These are phyloP conservation scores for Eimeria sp. DNA, from an alignment of 169 alveolate species.

Conservation along the genomic window DNA sequence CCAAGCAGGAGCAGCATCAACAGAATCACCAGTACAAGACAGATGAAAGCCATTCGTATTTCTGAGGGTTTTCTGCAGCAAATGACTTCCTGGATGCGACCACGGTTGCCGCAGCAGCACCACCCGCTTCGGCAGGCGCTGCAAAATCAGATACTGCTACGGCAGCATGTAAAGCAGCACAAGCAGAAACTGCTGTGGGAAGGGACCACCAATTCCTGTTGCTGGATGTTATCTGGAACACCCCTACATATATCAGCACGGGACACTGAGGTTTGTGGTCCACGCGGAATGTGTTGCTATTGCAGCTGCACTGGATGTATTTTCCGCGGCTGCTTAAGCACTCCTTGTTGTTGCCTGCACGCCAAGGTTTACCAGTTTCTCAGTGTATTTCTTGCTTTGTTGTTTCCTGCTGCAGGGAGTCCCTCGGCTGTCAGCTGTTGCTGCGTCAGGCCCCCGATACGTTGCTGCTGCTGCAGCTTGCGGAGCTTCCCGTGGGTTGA, in stretches of 20 bases:
- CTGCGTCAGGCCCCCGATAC: constrained; percentile 14
- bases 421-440: constrained; percentile 16
- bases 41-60: constrained; percentile 4
- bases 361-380: neutral
- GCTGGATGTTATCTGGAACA: neutral
- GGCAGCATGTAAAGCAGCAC: constrained; percentile 17
- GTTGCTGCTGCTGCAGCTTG: constrained; percentile 37
- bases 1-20: neutral
- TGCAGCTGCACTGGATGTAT: constrained; percentile 1
- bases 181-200: neutral
- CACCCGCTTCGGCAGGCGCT: constrained; percentile 29
- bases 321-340: neutral
- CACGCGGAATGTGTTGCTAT: neutral
- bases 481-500: neutral
- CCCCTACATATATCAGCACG: neutral
- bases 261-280: neutral
- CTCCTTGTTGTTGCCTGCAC: neutral
- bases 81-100: neutral
- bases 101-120: constrained; percentile 25
- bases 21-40: neutral
- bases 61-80: constrained; percentile 8
- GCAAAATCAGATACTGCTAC: neutral
- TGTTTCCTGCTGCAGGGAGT: neutral
- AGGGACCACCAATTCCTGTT: neutral
- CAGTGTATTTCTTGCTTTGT: neutral